phyloP scores from a whole-genome alignment of 371 early-diverging fungal species.

The Choanephora cucurbitarum region DNA sequence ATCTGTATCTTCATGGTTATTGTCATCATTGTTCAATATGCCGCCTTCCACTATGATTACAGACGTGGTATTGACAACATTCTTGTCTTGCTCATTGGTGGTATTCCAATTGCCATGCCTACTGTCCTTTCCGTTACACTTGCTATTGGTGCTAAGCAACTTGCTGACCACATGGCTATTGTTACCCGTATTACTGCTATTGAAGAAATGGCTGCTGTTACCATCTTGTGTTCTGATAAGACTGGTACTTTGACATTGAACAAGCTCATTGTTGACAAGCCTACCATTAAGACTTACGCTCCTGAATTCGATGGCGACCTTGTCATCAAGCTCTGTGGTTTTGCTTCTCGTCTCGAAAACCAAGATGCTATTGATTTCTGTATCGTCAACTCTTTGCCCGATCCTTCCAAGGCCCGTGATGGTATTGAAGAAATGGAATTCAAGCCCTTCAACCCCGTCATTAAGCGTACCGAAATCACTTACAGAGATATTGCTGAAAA shows the following conservation, averaged over 20 bases:
- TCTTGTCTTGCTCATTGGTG: slow-evolving; percentile 77
- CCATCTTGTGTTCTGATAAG: slow-evolving; percentile 94
- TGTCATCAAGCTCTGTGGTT: slow-evolving; percentile 62
- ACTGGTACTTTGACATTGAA: slow-evolving; percentile 96
- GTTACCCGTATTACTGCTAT: slow-evolving; percentile 86
- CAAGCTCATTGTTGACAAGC: slow-evolving; percentile 76
- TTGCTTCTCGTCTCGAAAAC: slow-evolving; percentile 70
- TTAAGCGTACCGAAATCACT: slow-evolving; percentile 85
- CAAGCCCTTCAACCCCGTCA: slow-evolving; percentile 86
- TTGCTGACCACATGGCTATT: slow-evolving; percentile 91
- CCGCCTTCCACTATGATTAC: slow-evolving; percentile 70
- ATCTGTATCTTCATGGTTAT: slow-evolving; percentile 72
- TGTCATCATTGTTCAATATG: slow-evolving; percentile 81
- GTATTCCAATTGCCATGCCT: slow-evolving; percentile 80
- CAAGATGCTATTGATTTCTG: slow-evolving; percentile 80
- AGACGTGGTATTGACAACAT: slow-evolving; percentile 73
- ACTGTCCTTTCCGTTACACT: slow-evolving; percentile 90
- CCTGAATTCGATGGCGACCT: slow-evolving; percentile 56
- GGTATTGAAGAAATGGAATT: slow-evolving; percentile 72
- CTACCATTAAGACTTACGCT: slow-evolving; percentile 63
- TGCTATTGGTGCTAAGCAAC: slow-evolving; percentile 91
- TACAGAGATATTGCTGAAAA: slow-evolving; percentile 61
- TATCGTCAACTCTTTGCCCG: slow-evolving; percentile 64
- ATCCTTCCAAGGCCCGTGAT: slow-evolving; percentile 58
- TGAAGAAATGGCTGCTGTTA: slow-evolving; percentile 93